A percentile compares a stretch with the other conserved stretches of the same genome.
Conservation (phyloP, 345 rosid species). For the Arabidopsis arenosa region DNA sequence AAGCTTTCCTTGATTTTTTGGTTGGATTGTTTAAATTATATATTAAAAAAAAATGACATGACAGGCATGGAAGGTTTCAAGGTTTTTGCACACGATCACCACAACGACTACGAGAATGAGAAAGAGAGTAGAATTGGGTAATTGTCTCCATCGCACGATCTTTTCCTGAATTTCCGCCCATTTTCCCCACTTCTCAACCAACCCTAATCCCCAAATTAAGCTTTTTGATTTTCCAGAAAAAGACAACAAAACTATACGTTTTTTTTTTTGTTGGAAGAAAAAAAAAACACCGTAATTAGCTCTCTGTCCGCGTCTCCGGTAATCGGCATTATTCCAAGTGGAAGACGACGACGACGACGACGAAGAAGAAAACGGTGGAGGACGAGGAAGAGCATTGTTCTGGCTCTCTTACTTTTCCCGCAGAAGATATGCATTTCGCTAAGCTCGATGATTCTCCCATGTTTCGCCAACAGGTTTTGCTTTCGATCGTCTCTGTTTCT, state of each 20-base stretch:
- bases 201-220: conserved; percentile 32
- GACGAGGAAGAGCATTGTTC: conserved; percentile 27
- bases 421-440: conserved; percentile 58
- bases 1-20: neutral
- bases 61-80: conserved; percentile 62
- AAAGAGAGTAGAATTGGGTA: neutral
- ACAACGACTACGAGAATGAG: conserved; percentile 1
- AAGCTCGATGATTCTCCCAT: conserved; percentile 89
- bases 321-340: conserved; percentile 7
- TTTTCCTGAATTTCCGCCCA: conserved; percentile 39
- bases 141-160: conserved; percentile 40
- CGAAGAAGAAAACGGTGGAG: neutral
- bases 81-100: conserved; percentile 39
- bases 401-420: conserved; percentile 13
- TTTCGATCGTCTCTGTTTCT: conserved; percentile 23
- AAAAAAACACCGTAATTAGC: conserved; percentile 9
- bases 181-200: conserved; percentile 40
- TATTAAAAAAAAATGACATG: conserved; percentile 28
- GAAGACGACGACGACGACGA: neutral
- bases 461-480: conserved; percentile 78
- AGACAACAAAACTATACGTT: neutral
- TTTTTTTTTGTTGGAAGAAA: neutral
- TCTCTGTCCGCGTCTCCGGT: conserved; percentile 31
- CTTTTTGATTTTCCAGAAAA: conserved; percentile 26
- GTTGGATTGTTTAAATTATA: neutral